phyloP scores from a whole-genome alignment of 1,284 basidiomycete species.

The Entoloma clypeatum region DNA sequence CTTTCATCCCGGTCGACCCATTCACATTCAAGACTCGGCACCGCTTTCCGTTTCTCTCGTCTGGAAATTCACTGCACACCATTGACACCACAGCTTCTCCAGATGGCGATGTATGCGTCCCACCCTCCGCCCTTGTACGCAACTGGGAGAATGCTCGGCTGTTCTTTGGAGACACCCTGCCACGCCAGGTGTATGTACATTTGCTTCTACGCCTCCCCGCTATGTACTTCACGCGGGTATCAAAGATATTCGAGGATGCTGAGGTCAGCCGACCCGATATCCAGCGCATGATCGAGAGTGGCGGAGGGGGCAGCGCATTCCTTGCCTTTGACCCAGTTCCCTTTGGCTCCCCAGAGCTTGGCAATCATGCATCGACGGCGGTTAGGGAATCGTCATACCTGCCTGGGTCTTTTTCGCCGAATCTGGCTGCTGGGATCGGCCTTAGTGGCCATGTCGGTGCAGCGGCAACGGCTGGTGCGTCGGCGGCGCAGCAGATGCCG shows the following conservation, averaged over 20 bases:
- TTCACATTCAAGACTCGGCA: slow-evolving; percentile 30
- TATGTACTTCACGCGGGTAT: slow-evolving; percentile 71
- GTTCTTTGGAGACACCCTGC: slow-evolving; percentile 49
- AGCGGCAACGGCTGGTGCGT: too few relatives aligned
- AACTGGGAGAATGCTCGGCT: slow-evolving; percentile 23
- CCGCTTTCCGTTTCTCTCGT: slow-evolving; percentile 18
- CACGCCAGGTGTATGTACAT: slow-evolving; percentile 59
- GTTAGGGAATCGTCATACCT: slow-evolving; percentile 11
- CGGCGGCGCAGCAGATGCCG: slow-evolving; percentile 18
- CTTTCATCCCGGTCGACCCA: slow-evolving; percentile 41
- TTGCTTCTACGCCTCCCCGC: slow-evolving; percentile 65
- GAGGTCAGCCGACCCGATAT: slow-evolving; percentile 72
- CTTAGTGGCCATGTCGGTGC: slow-evolving; percentile 23
- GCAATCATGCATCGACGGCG: slow-evolving; percentile 6
- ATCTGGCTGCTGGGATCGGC: slow-evolving; percentile 20
- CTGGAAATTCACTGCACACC: slow-evolving; percentile 14
- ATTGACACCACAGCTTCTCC: slow-evolving; percentile 7
- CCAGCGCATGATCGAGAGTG: slow-evolving; percentile 58
- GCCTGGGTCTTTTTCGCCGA: slow-evolving; percentile 13
- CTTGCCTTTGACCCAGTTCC: slow-evolving; percentile 12
- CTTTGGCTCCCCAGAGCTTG: slow-evolving; percentile 8
- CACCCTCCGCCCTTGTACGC: slow-evolving; percentile 19
- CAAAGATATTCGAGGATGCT: slow-evolving; percentile 68
- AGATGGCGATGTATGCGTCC: slow-evolving; percentile 25
- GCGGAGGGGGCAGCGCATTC: slow-evolving; percentile 23